A percentile compares a stretch with the other conserved stretches of the same genome.
Conservation (phyloP, 805 yeast genomes). For the Lipomyces yamanashiensis region DNA sequence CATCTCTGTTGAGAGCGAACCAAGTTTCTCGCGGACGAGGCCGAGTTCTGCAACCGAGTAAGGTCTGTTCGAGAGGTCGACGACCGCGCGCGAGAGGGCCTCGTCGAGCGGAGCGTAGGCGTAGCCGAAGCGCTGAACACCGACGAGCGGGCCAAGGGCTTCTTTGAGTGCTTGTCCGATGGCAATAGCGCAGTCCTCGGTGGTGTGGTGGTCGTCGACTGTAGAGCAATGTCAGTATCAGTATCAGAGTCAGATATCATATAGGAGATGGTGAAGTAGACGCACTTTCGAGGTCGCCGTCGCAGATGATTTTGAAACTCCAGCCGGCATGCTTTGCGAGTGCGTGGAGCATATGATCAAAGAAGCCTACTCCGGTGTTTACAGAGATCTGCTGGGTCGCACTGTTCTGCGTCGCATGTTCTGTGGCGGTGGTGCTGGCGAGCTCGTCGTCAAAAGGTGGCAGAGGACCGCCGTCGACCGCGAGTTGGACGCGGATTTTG, state of each 20-base stretch:
- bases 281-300: conserved; percentile 81
- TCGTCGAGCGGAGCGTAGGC: conserved; percentile 97
- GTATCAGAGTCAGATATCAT: too few species aligned
- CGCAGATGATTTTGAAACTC: conserved; percentile 86
- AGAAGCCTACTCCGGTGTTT: conserved; percentile 90
- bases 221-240: not conserved
- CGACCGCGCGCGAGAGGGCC: conserved; percentile 94
- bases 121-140: conserved; percentile 88
- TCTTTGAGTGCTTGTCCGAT: conserved; percentile 86
- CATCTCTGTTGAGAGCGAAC: conserved; percentile 93
- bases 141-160: conserved; percentile 87
- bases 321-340: conserved; percentile 96
- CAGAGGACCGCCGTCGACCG: conserved; percentile 82
- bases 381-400: conserved; percentile 74
- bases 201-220: conserved; percentile 93
- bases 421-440: conserved; percentile 31
- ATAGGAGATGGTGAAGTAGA: not conserved
- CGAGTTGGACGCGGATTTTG: conserved; percentile 80
- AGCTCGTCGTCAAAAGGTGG: conserved; percentile 23
- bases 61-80: conserved; percentile 92
- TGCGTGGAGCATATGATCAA: conserved; percentile 98
- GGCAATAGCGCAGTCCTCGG: conserved; percentile 94
- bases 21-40: conserved; percentile 87
- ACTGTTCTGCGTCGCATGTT: conserved; percentile 71
- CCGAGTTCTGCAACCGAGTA: conserved; percentile 89